phyloP scores from a whole-genome alignment of 2,329 filamentous ascomycete genomes.

The Sporothrix dimorphospora region DNA sequence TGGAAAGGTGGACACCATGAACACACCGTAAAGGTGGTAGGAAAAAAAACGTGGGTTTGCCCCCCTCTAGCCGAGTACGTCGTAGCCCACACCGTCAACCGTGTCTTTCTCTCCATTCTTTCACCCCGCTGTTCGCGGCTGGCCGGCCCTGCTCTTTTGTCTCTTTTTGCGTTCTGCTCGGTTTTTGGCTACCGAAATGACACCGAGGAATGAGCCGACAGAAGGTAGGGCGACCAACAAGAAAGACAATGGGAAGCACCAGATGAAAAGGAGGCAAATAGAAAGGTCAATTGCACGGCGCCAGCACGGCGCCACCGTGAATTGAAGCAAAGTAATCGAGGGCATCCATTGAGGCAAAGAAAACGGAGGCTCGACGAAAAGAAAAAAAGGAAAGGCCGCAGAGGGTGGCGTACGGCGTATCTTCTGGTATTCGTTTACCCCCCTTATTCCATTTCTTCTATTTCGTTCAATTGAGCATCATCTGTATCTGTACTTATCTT shows the following conservation, averaged over 20 bases:
- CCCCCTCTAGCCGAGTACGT: not conserved
- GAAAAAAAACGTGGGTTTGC: constrained; percentile 22
- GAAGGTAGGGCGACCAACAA: not conserved
- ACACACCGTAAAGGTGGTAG: not conserved
- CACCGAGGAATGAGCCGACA: constrained; percentile 23
- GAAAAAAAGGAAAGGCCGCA: not conserved
- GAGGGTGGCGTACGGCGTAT: not conserved
- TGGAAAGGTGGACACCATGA: not conserved
- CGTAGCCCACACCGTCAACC: not conserved
- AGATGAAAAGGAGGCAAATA: not conserved
- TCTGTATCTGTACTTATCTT: not conserved
- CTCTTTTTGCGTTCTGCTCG: not conserved
- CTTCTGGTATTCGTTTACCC: not conserved
- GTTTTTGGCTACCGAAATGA: constrained; percentile 26
- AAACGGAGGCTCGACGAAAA: not conserved
- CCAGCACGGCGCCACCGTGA: not conserved
- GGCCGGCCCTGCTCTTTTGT: constrained; percentile 3
- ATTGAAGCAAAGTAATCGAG: not conserved
- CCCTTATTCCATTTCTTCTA: not conserved
- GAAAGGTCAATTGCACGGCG: not conserved
- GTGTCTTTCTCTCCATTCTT: not conserved
- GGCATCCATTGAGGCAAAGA: constrained; percentile 13
- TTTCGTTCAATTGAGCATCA: not conserved
- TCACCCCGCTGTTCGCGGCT: not conserved
- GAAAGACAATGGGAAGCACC: not conserved